Evolutionary conservation across 345 rosid genomes (phyloP), one percentile per base, ranked within the genome.

Genomic region (Cardamine chenopodiifolia): DNA sequence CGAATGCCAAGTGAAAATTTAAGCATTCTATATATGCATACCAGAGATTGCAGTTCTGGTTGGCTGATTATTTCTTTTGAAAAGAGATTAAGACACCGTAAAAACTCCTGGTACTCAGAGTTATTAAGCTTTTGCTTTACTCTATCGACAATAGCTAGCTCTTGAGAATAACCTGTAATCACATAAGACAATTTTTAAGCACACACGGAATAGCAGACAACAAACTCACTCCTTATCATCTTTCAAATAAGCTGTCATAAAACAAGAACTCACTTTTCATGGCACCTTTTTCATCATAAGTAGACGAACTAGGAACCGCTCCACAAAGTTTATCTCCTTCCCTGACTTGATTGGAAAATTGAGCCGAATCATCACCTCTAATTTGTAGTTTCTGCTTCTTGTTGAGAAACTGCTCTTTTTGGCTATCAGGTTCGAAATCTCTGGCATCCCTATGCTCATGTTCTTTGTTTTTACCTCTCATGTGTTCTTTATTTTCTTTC

Each of bases 71-170:
- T 86, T 84, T 91, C 98, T 63, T 83, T 80, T 44, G 91, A 86
- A 72, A 81, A 88, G 66, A 90, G 88, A 79, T 86, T 89, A 79
- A 92, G 98, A 78, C 96, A 88, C 72, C 82, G 86, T 76, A 92
- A 74, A 71, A 90, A 86, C 79, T 85, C 89, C 82, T 92, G 96
- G 82, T 83, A 88, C 19, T 84, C 93, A 25, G 87, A 81, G 76
- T 75, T 83, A 29, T 26, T 73, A 65, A 92, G 81, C 81, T 86
- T 92, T 71, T 88, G 95, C 76, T 83, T 92, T 70, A 92, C 92
- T 81, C 86, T 90, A 71, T 88, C 92, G 6, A 86, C 88, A 82
- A 90, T 88, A 71, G 87, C 83, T 74, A 87, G 70, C 68, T 87
- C 96, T 76, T 84, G 91, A 73, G 76, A 81, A 28, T 81, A 78